Conservation (phyloP, 495 filamentous ascomycete species). For the Daldinia caldariorum region DNA sequence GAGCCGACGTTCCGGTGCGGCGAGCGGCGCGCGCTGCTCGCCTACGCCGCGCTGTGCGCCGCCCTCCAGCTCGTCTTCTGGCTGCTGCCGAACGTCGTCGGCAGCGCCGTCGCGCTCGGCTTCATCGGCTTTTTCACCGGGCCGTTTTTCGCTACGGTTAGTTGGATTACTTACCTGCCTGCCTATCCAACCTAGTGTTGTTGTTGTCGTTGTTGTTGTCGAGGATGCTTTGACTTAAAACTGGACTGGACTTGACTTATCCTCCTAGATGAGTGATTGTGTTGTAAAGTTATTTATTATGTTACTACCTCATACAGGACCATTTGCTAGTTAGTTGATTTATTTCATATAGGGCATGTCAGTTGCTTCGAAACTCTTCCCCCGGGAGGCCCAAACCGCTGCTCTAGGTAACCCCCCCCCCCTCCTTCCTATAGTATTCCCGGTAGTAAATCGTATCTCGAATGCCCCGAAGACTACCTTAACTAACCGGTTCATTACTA, state of each 20-base stretch:
- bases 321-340: neutral
- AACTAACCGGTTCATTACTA: neutral
- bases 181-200: too few relatives aligned
- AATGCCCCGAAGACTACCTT: neutral
- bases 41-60: constrained; percentile 63
- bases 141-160: constrained; percentile 57
- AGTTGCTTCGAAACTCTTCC: constrained; percentile 53
- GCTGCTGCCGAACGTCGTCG: constrained; percentile 72
- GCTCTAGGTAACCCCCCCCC: constrained; percentile 42
- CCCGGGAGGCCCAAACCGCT: constrained; percentile 54
- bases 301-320: neutral
- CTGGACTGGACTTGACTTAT: neutral
- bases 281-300: neutral
- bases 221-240: neutral
- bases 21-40: constrained; percentile 59
- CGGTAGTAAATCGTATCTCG: neutral
- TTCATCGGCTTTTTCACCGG: constrained; percentile 77
- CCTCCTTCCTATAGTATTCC: neutral
- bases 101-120: constrained; percentile 73
- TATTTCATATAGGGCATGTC: constrained; percentile 48
- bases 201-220: too few relatives aligned
- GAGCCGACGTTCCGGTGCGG: constrained; percentile 65
- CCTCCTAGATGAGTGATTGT: neutral
- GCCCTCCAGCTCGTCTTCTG: constrained; percentile 69
- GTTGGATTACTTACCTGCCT: constrained; percentile 21